Percentiles rank a stretch among this genome's conserved stretches.
These are phyloP conservation scores for Microbotryum lychnidis-dioicae DNA, from an alignment of 1,284 basidiomycete species.

Conservation along the genomic window DNA sequence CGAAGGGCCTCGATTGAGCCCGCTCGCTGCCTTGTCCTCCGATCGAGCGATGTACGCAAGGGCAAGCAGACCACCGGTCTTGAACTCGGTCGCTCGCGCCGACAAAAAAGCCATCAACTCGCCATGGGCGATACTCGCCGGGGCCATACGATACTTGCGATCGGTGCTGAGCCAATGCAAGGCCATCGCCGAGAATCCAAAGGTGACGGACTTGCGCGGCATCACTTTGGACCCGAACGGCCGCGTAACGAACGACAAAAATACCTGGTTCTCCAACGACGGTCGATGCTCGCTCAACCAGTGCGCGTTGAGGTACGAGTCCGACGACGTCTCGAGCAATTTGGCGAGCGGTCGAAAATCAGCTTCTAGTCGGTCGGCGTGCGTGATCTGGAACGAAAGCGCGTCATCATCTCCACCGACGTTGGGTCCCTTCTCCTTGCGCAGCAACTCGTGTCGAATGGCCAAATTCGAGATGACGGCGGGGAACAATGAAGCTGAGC, in stretches of 20 bases:
- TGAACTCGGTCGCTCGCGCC: conserved; percentile 41
- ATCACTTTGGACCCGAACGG: conserved; percentile 40
- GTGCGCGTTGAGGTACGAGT: conserved; percentile 36
- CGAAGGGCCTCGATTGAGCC: too few relatives aligned
- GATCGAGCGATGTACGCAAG: conserved; percentile 41
- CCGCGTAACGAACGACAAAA: conserved; percentile 36
- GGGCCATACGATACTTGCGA: conserved; percentile 29
- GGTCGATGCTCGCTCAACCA: conserved; percentile 35
- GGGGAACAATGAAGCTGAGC: conserved; percentile 38
- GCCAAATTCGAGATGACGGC: conserved; percentile 37
- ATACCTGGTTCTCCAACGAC: conserved; percentile 37
- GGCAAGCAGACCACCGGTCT: conserved; percentile 39
- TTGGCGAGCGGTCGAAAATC: conserved; percentile 39
- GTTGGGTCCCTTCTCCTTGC: neutral
- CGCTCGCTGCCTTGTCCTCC: conserved; percentile 30
- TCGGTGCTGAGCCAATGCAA: conserved; percentile 42
- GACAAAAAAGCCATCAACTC: conserved; percentile 40
- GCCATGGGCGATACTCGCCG: conserved; percentile 40
- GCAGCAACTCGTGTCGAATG: conserved; percentile 12
- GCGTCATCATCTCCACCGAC: conserved; percentile 6
- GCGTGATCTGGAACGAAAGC: conserved; percentile 38
- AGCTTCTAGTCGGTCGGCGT: conserved; percentile 37
- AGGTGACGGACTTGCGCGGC: conserved; percentile 37
- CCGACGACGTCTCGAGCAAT: conserved; percentile 34
- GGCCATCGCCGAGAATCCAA: conserved; percentile 42